Evolutionary conservation across 768 basidiomycete species (phyloP).

Genomic region (Xerocomellus intermedius): DNA sequence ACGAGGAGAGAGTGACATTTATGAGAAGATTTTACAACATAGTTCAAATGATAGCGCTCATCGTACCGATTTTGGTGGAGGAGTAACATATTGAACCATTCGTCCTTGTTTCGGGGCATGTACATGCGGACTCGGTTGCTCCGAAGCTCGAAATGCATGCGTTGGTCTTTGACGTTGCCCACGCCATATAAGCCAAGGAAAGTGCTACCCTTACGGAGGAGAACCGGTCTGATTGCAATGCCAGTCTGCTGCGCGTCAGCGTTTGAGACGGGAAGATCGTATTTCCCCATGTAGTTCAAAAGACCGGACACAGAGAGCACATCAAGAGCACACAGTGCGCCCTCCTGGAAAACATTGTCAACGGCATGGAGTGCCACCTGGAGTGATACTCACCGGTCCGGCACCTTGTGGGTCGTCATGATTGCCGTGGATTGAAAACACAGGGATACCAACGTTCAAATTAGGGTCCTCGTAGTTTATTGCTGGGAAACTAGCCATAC

Average conservation of each 20-base stretch:
- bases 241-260: slow-evolving; percentile 62
- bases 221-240: slow-evolving; percentile 85
- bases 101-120: slow-evolving; percentile 86
- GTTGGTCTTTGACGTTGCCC: slow-evolving; percentile 93
- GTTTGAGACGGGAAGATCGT: slow-evolving; percentile 80
- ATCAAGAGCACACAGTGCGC: slow-evolving; percentile 93
- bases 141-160: slow-evolving; percentile 95
- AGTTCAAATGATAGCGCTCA: not conserved
- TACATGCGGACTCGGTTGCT: slow-evolving; percentile 96
- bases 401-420: slow-evolving; percentile 99
- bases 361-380: not conserved
- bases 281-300: slow-evolving; percentile 97
- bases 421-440: slow-evolving; percentile 99
- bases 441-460: slow-evolving; percentile 91
- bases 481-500: slow-evolving; percentile 77
- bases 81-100: slow-evolving; percentile 94
- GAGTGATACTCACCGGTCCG: slow-evolving; percentile 61
- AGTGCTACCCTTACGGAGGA: slow-evolving; percentile 84
- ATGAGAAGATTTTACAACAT: slow-evolving; percentile 11
- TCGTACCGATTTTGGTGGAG: slow-evolving; percentile 93
- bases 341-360: slow-evolving; percentile 57
- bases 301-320: slow-evolving; percentile 91
- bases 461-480: slow-evolving; percentile 98
- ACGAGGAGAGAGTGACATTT: not conserved
- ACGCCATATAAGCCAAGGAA: slow-evolving; percentile 91